Percentiles rank a stretch among this genome's conserved stretches.
Evolutionary conservation across 2,329 filamentous ascomycete species (phyloP).

Genomic region (Diaporthe eres): DNA sequence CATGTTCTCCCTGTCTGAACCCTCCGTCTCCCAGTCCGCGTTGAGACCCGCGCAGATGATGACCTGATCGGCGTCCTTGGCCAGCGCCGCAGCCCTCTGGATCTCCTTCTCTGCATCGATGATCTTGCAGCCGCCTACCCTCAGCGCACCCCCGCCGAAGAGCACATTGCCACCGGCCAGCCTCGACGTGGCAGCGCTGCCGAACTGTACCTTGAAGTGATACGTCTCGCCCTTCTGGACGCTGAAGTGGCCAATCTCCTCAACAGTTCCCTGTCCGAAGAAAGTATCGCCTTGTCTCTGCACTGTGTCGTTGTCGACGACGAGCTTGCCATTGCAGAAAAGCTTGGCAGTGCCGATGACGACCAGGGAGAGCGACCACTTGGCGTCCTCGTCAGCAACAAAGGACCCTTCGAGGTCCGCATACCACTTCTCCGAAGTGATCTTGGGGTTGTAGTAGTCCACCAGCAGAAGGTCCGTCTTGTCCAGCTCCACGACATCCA

Average conservation of each 20-base stretch:
- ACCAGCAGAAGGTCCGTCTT: conserved; percentile 66
- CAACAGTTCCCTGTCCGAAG: conserved; percentile 70
- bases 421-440: conserved; percentile 68
- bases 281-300: conserved; percentile 72
- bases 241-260: conserved; percentile 67
- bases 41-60: conserved; percentile 85
- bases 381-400: conserved; percentile 70
- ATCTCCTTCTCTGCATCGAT: conserved; percentile 73
- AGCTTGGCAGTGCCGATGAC: conserved; percentile 77
- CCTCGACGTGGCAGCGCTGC: conserved; percentile 64
- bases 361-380: conserved; percentile 76
- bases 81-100: conserved; percentile 75
- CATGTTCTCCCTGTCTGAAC: conserved; percentile 83
- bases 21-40: conserved; percentile 86
- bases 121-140: conserved; percentile 72
- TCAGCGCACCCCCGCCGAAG: conserved; percentile 72
- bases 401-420: conserved; percentile 73
- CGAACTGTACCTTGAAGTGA: conserved; percentile 66
- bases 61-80: conserved; percentile 80
- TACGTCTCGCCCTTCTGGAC: conserved; percentile 69
- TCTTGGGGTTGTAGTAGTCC: conserved; percentile 66
- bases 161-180: conserved; percentile 63
- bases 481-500: conserved; percentile 64
- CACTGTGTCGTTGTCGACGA: conserved; percentile 77
- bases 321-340: conserved; percentile 72